Evolutionary conservation across 768 basidiomycete species (phyloP).

Genomic region (Collybia sp.): DNA sequence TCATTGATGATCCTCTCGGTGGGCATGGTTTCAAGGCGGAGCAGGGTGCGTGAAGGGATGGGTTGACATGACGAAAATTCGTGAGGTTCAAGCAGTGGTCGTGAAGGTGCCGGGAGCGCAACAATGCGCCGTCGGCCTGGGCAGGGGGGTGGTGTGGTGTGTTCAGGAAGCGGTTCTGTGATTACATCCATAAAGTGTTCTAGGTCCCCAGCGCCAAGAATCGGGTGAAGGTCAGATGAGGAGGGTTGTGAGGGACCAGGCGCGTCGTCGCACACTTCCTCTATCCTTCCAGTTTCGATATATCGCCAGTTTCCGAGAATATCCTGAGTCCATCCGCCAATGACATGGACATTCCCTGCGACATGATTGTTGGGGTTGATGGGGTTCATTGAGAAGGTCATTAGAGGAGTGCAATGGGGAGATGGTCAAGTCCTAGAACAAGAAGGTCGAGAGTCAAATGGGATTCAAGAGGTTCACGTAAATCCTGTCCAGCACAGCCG

Average conservation of each 20-base stretch:
- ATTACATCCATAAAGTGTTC: neutral
- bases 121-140: conserved; percentile 5
- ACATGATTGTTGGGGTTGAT: too few species aligned
- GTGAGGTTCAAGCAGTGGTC: neutral
- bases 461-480: too few species aligned
- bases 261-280: conserved; percentile 15
- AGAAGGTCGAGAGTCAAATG: too few species aligned
- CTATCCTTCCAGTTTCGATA: conserved; percentile 21
- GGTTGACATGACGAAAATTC: neutral
- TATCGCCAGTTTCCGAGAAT: conserved; percentile 15
- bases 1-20: too few species aligned
- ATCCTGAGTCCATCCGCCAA: conserved; percentile 21
- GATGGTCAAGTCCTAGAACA: too few species aligned
- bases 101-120: neutral
- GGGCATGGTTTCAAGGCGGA: neutral
- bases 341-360: conserved; percentile 1
- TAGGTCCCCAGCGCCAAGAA: neutral
- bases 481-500: too few species aligned
- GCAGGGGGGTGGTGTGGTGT: conserved; percentile 20
- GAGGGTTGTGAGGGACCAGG: too few species aligned
- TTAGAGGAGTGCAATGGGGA: too few species aligned
- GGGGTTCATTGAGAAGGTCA: too few species aligned
- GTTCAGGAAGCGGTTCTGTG: conserved; percentile 9
- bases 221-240: too few species aligned
- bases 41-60: neutral